Base-by-base conservation (phyloP, 2,329 filamentous ascomycete genomes). In the Cordyceps farinosa region DNA sequence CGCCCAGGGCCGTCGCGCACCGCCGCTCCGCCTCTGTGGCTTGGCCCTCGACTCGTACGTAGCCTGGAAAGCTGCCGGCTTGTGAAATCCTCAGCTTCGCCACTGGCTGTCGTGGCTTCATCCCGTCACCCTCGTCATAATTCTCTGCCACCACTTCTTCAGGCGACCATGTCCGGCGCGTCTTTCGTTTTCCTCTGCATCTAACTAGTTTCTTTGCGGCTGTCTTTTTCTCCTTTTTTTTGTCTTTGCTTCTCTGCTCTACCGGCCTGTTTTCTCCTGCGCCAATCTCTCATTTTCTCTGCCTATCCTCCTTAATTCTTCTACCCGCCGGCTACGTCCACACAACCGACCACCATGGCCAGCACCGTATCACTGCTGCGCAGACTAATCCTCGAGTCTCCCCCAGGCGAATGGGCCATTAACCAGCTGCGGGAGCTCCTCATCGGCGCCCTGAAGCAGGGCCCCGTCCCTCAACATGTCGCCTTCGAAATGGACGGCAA, bases 401-500 rank as follows among this genome's bases (percentile, higher is more conserved):
- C 95, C 15, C 95, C 95, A 1, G 88, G 92, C 69, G 92, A 97
- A 85, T 97, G 91, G 89, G 86, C 84, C n/a, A 82, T 96, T 65
- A 87, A 86, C 65, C 87, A 89, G 70, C 78, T 96, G 27, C 87
- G 92, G 67, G 91, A 96, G 74, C 80, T 97, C 57, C 83, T 98
- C 66, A 95, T 99, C 69, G 91, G 92, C 61, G 90, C 93, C 56
- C 79, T 98, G 61, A 89, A 89, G 72, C 94, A 97, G 77, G 95
- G 95, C 0, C 92, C 92, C 2, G 89, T 99, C 62, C 95, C 95
- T 10, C 88, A 92, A 72, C 95, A 99, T 85, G 87, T 99, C 65
- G 95, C 95, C n/a, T 99, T 99, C 73, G 94, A 97, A 70, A 99
- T 99, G 95, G 95, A 99, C 75, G 95, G 95, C 62, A 99, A 99